These are phyloP conservation scores for Rhodamnia rubescens DNA, from an alignment of 345 rosid genomes.

Conservation along the genomic window DNA sequence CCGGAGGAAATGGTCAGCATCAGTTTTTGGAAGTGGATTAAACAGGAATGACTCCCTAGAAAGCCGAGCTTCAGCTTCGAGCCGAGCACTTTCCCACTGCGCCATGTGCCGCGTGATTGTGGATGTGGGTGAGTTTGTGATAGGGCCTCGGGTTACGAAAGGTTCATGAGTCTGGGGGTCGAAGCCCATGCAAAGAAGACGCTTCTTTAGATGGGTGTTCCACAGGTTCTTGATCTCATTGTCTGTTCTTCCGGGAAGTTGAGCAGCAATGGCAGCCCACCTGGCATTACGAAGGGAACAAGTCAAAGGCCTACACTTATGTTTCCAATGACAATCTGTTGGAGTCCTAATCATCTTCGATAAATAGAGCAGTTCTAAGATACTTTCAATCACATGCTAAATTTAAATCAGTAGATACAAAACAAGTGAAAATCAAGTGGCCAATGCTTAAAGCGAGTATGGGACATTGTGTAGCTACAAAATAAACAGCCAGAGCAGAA, in stretches of 20 bases:
- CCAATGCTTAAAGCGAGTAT: neutral
- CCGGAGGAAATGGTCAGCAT: conserved; percentile 62
- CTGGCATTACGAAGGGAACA: conserved; percentile 18
- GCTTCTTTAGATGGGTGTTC: conserved; percentile 95
- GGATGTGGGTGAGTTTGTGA: conserved; percentile 32
- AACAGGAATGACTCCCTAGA: conserved; percentile 59
- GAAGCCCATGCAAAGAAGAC: conserved; percentile 68
- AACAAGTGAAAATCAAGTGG: neutral
- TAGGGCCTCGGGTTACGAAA: conserved; percentile 22
- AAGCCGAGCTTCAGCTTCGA: conserved; percentile 93
- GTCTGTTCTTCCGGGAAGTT: conserved; percentile 92
- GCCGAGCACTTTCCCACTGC: conserved; percentile 97
- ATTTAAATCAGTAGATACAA: neutral
- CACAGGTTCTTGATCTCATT: conserved; percentile 95
- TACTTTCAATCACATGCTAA: neutral
- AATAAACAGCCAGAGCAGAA: neutral
- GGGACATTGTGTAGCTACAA: neutral
- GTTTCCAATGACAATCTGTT: neutral
- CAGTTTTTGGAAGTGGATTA: conserved; percentile 22
- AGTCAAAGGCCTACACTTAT: neutral
- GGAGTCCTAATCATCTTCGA: neutral
- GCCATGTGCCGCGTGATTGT: conserved; percentile 89
- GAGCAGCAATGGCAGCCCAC: conserved; percentile 99
- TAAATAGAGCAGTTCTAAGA: neutral
- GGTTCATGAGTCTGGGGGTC: conserved; percentile 88